phyloP scores from a whole-genome alignment of 306 rosid genomes.

The Herpetospermum pedunculosum region DNA sequence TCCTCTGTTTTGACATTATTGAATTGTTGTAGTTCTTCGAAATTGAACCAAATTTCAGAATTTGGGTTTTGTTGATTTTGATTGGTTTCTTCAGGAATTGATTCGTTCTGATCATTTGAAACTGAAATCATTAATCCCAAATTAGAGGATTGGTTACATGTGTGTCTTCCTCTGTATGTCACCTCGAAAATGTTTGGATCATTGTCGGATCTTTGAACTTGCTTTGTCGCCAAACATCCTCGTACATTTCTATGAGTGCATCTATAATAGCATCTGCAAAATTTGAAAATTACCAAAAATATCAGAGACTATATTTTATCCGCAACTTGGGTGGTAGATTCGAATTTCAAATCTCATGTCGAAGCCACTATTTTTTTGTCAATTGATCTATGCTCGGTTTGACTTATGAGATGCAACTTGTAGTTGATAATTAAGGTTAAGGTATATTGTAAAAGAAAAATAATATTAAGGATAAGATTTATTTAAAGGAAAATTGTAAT shows the following conservation, averaged over 20 bases:
- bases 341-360: no score
- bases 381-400: no score
- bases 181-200: slow-evolving; percentile 22
- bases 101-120: no score
- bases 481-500: no score
- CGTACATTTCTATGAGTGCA: slow-evolving; percentile 25
- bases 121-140: background rate
- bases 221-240: slow-evolving; percentile 32
- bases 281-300: background rate
- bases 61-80: background rate
- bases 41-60: background rate
- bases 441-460: no score
- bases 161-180: slow-evolving; percentile 28
- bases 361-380: no score
- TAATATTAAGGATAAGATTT: no score
- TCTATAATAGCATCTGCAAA: slow-evolving; percentile 31
- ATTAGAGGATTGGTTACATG: slow-evolving; percentile 24
- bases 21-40: slow-evolving; percentile 20
- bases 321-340: no score
- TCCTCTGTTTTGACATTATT: slow-evolving; percentile 32
- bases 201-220: slow-evolving; percentile 27
- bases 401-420: no score
- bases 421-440: no score
- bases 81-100: background rate
- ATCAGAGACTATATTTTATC: no score